Conservation (phyloP, 805 yeast species). For the Schwanniomyces vanrijiae region DNA sequence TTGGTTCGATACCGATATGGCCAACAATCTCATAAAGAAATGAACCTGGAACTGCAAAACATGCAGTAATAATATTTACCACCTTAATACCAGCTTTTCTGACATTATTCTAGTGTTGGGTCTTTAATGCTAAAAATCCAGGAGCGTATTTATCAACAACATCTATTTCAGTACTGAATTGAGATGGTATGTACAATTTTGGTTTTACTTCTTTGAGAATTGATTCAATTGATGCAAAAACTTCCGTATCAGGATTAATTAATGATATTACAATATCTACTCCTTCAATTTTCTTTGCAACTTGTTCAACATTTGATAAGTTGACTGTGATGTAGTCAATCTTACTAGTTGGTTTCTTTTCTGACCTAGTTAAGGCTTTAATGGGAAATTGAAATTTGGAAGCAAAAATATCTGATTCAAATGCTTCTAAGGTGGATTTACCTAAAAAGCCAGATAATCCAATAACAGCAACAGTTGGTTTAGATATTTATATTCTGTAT, state of each 20-base stretch:
- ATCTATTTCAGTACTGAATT: conserved; percentile 53
- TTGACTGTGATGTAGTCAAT: conserved; percentile 41
- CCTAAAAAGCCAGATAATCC: conserved; percentile 58
- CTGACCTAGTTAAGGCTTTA: conserved; percentile 49
- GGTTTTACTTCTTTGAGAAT: conserved; percentile 43
- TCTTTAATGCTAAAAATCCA: conserved; percentile 32
- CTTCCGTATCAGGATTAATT: conserved; percentile 28
- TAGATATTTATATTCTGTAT: too few species aligned
- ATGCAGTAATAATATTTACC: conserved; percentile 43
- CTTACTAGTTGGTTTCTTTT: conserved; percentile 26
- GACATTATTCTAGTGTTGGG: conserved; percentile 35
- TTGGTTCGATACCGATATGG: conserved; percentile 36
- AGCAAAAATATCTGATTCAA: conserved; percentile 43
- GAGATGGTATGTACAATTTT: conserved; percentile 57
- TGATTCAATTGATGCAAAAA: conserved; percentile 35
- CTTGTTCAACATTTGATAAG: conserved; percentile 20
- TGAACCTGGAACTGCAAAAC: conserved; percentile 35
- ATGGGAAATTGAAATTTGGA: conserved; percentile 47
- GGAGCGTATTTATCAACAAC: conserved; percentile 29
- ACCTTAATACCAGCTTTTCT: conserved; percentile 48
- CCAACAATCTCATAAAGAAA: conserved; percentile 34
- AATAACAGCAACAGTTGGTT: conserved; percentile 45
- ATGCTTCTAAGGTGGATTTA: conserved; percentile 43
- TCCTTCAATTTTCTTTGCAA: conserved; percentile 42
- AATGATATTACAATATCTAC: conserved; percentile 53